Conservation (phyloP, 352 stramenopile species). For the Globisporangium carolinianum region DNA sequence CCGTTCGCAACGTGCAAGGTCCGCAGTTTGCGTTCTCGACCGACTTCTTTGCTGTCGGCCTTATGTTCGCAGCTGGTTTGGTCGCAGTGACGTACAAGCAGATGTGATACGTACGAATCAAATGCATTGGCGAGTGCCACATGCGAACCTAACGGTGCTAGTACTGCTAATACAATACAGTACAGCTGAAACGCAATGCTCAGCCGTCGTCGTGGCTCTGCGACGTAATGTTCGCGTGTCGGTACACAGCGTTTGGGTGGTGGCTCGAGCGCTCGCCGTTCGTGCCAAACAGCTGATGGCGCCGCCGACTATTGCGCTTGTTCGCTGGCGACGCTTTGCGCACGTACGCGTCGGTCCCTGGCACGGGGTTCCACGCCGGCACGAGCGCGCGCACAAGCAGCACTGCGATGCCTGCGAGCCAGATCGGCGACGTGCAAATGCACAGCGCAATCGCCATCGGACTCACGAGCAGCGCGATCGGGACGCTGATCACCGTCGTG, state of each 20-base stretch:
- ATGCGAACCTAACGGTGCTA: too few species aligned
- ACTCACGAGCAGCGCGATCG: slow-evolving; percentile 65
- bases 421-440: slow-evolving; percentile 76
- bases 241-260: slow-evolving; percentile 46
- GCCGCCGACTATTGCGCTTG: background rate
- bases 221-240: slow-evolving; percentile 17
- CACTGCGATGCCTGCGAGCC: slow-evolving; percentile 49
- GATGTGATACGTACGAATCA: slow-evolving; percentile 22
- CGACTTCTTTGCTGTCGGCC: slow-evolving; percentile 30
- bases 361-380: slow-evolving; percentile 21
- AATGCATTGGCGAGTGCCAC: too few species aligned
- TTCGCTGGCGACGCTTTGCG: slow-evolving; percentile 15
- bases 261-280: slow-evolving; percentile 32
- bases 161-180: background rate
- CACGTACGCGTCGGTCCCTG: slow-evolving; percentile 31
- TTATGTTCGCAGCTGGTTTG: slow-evolving; percentile 15
- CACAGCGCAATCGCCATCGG: slow-evolving; percentile 70
- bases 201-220: background rate
- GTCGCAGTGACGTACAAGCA: slow-evolving; percentile 31
- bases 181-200: background rate
- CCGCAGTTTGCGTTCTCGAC: slow-evolving; percentile 33
- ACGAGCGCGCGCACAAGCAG: slow-evolving; percentile 45
- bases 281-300: too few species aligned
- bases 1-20: background rate
- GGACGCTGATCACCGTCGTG: slow-evolving; percentile 57